Evolutionary conservation across 768 basidiomycete species (phyloP), one percentile per base, ranked within the genome.

Genomic region (Holtermannia corniformis): DNA sequence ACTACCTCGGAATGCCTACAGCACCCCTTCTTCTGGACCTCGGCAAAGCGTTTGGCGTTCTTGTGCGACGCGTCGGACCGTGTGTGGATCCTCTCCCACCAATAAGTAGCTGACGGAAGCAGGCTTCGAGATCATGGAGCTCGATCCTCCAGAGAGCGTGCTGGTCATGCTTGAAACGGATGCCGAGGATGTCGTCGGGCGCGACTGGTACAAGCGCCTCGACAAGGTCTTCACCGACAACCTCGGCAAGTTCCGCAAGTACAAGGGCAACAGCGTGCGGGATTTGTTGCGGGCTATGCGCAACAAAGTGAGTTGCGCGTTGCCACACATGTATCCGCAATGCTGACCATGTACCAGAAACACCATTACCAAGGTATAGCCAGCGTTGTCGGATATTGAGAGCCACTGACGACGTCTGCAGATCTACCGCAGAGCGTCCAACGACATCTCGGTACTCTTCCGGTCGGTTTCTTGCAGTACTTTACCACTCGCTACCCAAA

Each of bases 21-120:
- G 20, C 93, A 97, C 74, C 95, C 95, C 0, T 93, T 87, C 78
- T 99, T 96, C 77, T 99, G 95, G 95, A 84, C 90, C 50, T 75
- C 91, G 0, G 83, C 79, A 5, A 82, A 85, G 52, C 80, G 93
- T 41, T 75, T 99, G 3, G 82, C 80, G 47, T 99, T 99, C 78
- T 76, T 99, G n/a, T 92, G 93, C 72, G 95, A 97, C 58, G 88
- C 91, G 0, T 95, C 91, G 0, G 93, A 97, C 72, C 81, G 92
- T 70, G 49, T 63, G 68, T 61, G 5, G 12, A 4, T 13, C 25
- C 4, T 16, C 16, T 5, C n/a, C 41, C 4, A 5, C 25, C 19
- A 19, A 24, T 22, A 7, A 13, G 24, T n/a, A 16, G 44, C 54
- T 56, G 53, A 60, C 37, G 7, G 27, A 5, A 10, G 19, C 28